Percentiles rank a stretch among this genome's conserved stretches.
Conservation (phyloP, 139 green algal species). For the Tetraselmis striata region DNA sequence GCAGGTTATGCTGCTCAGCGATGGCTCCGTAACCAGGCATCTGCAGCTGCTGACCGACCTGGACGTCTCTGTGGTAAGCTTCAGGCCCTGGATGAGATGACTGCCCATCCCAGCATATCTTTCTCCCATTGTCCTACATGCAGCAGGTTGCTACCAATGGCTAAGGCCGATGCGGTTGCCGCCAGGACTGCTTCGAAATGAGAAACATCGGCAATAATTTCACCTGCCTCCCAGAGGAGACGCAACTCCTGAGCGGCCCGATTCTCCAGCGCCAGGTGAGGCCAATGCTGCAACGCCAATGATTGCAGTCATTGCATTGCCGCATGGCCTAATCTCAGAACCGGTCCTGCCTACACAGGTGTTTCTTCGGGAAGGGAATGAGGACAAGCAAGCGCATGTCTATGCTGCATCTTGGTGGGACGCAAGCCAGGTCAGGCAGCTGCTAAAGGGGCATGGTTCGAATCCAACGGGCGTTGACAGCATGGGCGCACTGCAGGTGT, state of each 20-base stretch:
- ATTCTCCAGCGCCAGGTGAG: constrained; percentile 65
- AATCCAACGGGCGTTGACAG: neutral
- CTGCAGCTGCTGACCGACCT: constrained; percentile 77
- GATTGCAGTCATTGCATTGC: too few relatives aligned
- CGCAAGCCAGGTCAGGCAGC: constrained; percentile 33
- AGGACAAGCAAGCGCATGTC: constrained; percentile 55
- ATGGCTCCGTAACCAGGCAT: constrained; percentile 94
- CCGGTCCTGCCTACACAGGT: too few relatives aligned
- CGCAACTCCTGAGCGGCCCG: constrained; percentile 38
- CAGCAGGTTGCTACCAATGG: too few relatives aligned
- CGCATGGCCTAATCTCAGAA: too few relatives aligned
- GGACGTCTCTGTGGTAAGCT: constrained; percentile 34
- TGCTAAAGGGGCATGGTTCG: neutral
- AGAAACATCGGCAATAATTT: constrained; percentile 28
- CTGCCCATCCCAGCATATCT: too few relatives aligned
- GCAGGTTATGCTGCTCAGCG: constrained; percentile 81
- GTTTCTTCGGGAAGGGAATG: constrained; percentile 29
- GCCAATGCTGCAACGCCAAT: constrained; percentile 6
- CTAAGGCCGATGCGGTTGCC: too few relatives aligned
- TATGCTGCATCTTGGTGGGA: constrained; percentile 93
- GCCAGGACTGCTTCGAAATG: constrained; percentile 74
- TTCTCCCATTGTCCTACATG: too few relatives aligned
- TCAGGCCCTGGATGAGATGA: too few relatives aligned
- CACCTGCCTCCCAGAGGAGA: constrained; percentile 37
- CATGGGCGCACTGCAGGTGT: neutral